Evolutionary conservation across 1,139 yeast genomes (phyloP).

Genomic region (Debaryomyces robertsiae): DNA sequence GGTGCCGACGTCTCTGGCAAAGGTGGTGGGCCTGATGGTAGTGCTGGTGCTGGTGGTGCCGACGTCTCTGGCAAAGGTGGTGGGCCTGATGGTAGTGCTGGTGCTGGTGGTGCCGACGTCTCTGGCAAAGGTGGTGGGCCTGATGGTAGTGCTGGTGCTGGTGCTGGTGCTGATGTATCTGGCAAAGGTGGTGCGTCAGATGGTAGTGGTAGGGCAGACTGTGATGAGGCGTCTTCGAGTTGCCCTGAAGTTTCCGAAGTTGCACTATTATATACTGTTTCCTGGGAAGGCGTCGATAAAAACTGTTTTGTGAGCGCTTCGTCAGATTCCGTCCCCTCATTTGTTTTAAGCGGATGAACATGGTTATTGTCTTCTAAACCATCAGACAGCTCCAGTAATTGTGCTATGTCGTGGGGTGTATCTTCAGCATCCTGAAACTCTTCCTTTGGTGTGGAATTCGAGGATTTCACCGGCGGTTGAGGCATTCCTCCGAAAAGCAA

Average conservation of each 20-base stretch:
- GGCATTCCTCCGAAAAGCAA: conserved; percentile 66
- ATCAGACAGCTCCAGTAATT: neutral
- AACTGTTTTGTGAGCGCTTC: too few relatives aligned
- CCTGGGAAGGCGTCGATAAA: too few relatives aligned
- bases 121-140: conserved; percentile 13
- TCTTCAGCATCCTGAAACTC: conserved; percentile 17
- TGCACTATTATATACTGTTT: neutral
- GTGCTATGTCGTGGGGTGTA: conserved; percentile 28
- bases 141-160: conserved; percentile 24
- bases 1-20: conserved; percentile 18
- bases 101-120: conserved; percentile 16
- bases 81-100: conserved; percentile 17
- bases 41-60: conserved; percentile 23
- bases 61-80: conserved; percentile 22
- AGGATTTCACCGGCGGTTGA: conserved; percentile 36
- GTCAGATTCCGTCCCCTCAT: too few relatives aligned
- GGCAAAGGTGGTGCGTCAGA: conserved; percentile 18
- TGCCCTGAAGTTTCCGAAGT: conserved; percentile 11
- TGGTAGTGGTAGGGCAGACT: conserved; percentile 22
- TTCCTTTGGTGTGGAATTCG: conserved; percentile 4
- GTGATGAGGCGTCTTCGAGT: conserved; percentile 17
- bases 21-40: conserved; percentile 22
- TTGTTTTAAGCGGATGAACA: too few relatives aligned
- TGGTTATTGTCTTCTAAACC: too few relatives aligned
- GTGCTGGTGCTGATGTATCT: conserved; percentile 15